Evolutionary conservation across 805 yeast genomes (phyloP).

Genomic region (Saccharomycopsis sp.): DNA sequence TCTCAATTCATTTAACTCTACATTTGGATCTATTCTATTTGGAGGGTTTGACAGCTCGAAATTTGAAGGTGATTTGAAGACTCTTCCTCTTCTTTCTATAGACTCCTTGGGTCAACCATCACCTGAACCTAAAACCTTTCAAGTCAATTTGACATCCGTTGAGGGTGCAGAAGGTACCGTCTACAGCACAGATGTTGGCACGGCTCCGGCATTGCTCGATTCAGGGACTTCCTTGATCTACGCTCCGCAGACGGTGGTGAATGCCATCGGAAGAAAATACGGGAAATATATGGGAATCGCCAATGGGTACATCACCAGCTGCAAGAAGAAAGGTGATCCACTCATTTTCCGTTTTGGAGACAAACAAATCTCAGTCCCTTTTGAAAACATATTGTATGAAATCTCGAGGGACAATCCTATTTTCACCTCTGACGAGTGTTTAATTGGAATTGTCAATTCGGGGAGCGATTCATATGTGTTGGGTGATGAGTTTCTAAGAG

Average conservation of each 20-base stretch:
- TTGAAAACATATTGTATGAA: conserved; percentile 17
- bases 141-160: conserved; percentile 6
- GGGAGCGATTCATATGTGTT: conserved; percentile 31
- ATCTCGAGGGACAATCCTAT: conserved; percentile 14
- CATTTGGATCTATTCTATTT: conserved; percentile 53
- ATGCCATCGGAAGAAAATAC: conserved; percentile 23
- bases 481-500: conserved; percentile 62
- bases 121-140: conserved; percentile 7
- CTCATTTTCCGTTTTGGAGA: conserved; percentile 14
- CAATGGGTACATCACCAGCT: conserved; percentile 17
- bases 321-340: conserved; percentile 15
- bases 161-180: conserved; percentile 5
- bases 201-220: conserved; percentile 42
- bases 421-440: conserved; percentile 12
- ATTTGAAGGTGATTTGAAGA: conserved; percentile 39
- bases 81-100: conserved; percentile 3
- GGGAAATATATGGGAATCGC: conserved; percentile 14
- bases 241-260: conserved; percentile 34
- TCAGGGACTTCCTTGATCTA: conserved; percentile 52
- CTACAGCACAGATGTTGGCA: conserved; percentile 5
- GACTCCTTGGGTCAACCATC: conserved; percentile 11
- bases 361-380: conserved; percentile 12
- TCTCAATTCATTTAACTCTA: conserved; percentile 37
- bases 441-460: conserved; percentile 16
- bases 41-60: conserved; percentile 67